phyloP scores from a whole-genome alignment of 768 basidiomycete species.

The Sutorius australiensis region DNA sequence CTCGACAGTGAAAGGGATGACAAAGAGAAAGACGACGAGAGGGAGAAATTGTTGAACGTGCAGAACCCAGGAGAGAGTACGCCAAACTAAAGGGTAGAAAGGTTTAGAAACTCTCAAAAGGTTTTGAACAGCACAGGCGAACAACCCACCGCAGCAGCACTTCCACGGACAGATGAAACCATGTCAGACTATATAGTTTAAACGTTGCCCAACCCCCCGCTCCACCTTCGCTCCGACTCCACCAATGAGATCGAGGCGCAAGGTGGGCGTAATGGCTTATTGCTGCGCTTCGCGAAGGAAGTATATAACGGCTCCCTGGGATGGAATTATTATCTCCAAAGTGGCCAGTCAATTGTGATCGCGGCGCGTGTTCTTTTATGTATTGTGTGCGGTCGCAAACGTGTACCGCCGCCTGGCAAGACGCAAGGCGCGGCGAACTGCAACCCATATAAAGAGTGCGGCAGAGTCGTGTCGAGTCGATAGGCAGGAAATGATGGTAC shows the following conservation, averaged over 20 bases:
- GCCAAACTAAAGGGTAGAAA: background rate
- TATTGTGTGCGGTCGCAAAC: background rate
- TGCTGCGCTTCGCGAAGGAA: slow-evolving; percentile 11
- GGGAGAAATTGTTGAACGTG: background rate
- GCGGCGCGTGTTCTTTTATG: background rate
- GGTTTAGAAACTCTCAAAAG: background rate
- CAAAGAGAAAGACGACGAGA: background rate
- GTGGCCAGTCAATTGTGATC: background rate
- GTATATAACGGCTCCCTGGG: background rate
- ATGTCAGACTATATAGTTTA: slow-evolving; percentile 18
- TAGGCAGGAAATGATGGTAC: background rate
- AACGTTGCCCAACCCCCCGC: background rate
- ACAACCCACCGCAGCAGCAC: background rate
- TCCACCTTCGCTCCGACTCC: slow-evolving; percentile 25
- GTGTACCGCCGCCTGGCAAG: background rate
- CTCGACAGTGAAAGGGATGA: background rate
- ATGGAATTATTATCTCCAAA: slow-evolving; percentile 20
- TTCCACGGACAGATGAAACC: background rate
- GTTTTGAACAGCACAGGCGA: background rate
- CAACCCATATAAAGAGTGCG: background rate
- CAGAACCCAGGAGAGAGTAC: background rate
- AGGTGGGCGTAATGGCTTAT: slow-evolving; percentile 14
- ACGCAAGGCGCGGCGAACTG: slow-evolving; percentile 6
- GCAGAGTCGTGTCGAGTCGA: background rate
- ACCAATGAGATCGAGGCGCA: slow-evolving; percentile 17